Base-by-base conservation (phyloP, 768 basidiomycete species). In the Cantharellus cinnabarinus region DNA sequence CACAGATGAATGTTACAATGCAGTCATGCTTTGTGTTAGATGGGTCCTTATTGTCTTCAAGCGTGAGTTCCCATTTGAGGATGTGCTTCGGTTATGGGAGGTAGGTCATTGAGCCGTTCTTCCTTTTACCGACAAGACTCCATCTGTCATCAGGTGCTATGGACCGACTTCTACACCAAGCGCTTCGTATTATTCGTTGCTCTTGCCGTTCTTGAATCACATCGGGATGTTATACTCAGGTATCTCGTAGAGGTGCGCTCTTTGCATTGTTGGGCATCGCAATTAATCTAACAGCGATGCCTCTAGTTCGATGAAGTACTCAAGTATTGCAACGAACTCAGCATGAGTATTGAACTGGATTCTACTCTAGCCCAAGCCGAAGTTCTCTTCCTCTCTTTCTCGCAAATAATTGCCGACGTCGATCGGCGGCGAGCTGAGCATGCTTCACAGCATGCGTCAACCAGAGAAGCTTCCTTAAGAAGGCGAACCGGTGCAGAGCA, bases 321-420 rank as follows among this genome's bases (percentile, higher is more conserved):
- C 41, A 64, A 85, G 82, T 95, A 93, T 65, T 89, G 87, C 73
- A 94, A 93, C 66, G 89, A 94, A 65, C 79, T 94, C 62, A 88
- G 85, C 70, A 89, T 89, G 83, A 89, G 90, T 57, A 94, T 99
- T 64, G 95, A 98, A 68, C 78, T 98, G n/a, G 85, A 95, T 68
- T 81, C 83, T 0, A 94, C 95, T 20, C 78, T 99, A 4, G 85
- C 89, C 0, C 95, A 98, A 71, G 95, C 94, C 5, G 95, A 99
- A 70, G 91, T 98, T 14, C 77, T 99, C 29, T 98, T 89, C 76
- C 76, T 94, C 2, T 90, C 90, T 1, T 97, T 95, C 72, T 74
- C 82, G 7, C 83, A 87, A 65, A 71, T 95, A 29, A 82, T 97
- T 29, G 85, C 85, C 5, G 90, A 94, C 68, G 80, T 94, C 64